A percentile compares a stretch with the other conserved stretches of the same genome.
phyloP scores from a whole-genome alignment of 495 filamentous ascomycete species.

The Apiosordaria backusii region DNA sequence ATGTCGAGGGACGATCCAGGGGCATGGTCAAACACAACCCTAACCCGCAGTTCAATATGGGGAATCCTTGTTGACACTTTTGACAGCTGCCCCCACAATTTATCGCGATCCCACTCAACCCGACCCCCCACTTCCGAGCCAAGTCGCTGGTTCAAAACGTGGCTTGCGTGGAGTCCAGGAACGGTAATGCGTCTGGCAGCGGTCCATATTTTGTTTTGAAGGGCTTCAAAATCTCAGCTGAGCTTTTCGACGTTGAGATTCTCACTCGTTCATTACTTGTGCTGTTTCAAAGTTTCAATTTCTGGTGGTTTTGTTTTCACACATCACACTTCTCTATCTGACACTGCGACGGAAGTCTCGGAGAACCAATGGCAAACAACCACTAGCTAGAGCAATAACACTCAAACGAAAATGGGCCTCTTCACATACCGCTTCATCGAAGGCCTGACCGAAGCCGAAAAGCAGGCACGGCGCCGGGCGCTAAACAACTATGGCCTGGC shows the following conservation, averaged over 20 bases:
- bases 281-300: not conserved
- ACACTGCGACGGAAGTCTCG: not conserved
- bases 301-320: not conserved
- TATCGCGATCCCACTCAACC: not conserved
- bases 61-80: not conserved
- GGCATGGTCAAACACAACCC: not conserved
- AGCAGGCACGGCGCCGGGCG: constrained; percentile 51
- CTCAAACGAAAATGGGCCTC: not conserved
- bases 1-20: too few relatives aligned
- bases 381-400: not conserved
- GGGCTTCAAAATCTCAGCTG: not conserved
- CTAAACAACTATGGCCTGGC: constrained; percentile 58
- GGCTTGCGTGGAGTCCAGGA: not conserved
- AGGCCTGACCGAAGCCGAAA: constrained; percentile 49
- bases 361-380: not conserved
- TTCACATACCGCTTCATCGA: constrained; percentile 53
- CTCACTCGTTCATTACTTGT: not conserved
- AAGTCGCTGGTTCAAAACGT: not conserved
- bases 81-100: not conserved
- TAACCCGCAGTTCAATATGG: not conserved
- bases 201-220: not conserved
- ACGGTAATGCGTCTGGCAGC: not conserved
- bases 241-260: too few relatives aligned
- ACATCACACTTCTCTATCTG: too few relatives aligned
- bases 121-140: not conserved